A percentile compares a stretch with the other conserved stretches of the same genome.
Conservation (phyloP, 306 rosid genomes). For the Vigna angularis region DNA sequence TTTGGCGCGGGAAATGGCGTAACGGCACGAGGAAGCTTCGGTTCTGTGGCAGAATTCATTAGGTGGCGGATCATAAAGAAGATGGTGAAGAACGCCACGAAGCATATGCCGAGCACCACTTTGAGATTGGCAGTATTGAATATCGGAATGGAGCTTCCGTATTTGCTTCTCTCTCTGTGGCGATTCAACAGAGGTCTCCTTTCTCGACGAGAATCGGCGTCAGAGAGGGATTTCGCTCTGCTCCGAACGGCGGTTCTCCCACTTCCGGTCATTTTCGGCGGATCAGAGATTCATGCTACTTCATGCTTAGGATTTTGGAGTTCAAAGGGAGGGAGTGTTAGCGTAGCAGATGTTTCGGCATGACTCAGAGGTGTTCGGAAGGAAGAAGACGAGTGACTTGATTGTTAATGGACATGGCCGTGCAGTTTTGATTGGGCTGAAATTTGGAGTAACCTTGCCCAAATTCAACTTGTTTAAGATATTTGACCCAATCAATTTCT, state of each 20-base stretch:
- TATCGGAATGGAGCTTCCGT: slow-evolving; percentile 55
- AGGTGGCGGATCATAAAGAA: slow-evolving; percentile 58
- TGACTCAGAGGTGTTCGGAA: background rate
- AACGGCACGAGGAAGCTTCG: slow-evolving; percentile 60
- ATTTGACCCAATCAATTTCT: too few relatives aligned
- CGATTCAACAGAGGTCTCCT: slow-evolving; percentile 43
- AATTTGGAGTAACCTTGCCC: too few relatives aligned
- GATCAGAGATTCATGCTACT: slow-evolving; percentile 19
- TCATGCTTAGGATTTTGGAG: slow-evolving; percentile 24
- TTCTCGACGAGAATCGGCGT: slow-evolving; percentile 44
- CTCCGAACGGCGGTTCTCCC: slow-evolving; percentile 63
- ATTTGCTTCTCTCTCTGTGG: slow-evolving; percentile 53
- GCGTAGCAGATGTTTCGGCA: background rate
- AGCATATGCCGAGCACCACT: slow-evolving; percentile 54
- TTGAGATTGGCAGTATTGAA: slow-evolving; percentile 61
- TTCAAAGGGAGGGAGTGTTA: slow-evolving; percentile 1
- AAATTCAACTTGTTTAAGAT: too few relatives aligned
- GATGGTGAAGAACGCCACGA: slow-evolving; percentile 62
- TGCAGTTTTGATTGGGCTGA: background rate
- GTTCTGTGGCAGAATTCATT: slow-evolving; percentile 40
- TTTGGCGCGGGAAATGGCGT: slow-evolving; percentile 90
- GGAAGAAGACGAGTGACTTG: background rate
- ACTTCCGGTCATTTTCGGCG: slow-evolving; percentile 59
- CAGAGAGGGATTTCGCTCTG: slow-evolving; percentile 58
- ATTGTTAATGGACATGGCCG: background rate